phyloP scores from a whole-genome alignment of 192 early-diverging fungal species.

The Coemansia sp. region DNA sequence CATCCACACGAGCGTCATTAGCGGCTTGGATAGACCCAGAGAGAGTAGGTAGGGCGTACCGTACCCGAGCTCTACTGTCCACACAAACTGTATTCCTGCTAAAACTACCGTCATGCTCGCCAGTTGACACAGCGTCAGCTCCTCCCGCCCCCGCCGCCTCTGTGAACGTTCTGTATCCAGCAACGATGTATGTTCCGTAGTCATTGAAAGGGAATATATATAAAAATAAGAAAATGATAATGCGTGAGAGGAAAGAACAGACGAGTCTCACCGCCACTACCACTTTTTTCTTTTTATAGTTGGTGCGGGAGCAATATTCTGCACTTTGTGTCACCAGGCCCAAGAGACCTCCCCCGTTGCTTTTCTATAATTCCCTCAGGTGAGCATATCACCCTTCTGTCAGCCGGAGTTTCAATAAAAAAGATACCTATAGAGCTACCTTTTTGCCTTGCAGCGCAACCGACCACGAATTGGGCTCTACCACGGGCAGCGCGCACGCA shows the following conservation, averaged over 20 bases:
- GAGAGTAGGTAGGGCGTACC: constrained; percentile 86
- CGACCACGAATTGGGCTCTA: constrained; percentile 20
- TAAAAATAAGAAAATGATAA: not conserved
- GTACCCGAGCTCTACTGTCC: constrained; percentile 55
- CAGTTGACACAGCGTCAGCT: constrained; percentile 32
- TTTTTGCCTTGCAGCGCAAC: constrained; percentile 30
- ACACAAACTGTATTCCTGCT: constrained; percentile 54
- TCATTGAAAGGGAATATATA: not conserved
- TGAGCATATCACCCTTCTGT: too few species aligned
- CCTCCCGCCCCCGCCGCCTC: constrained; percentile 10
- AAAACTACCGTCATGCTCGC: constrained; percentile 48
- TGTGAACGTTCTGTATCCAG: not conserved
- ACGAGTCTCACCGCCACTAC: too few species aligned
- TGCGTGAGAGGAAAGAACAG: not conserved
- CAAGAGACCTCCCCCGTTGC: too few species aligned
- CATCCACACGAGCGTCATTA: constrained; percentile 92
- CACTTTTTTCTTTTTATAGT: too few species aligned
- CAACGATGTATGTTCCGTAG: constrained; percentile 22
- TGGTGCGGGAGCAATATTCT: too few species aligned
- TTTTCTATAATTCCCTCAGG: too few species aligned
- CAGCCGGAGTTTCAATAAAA: not conserved
- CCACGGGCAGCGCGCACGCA: constrained; percentile 1
- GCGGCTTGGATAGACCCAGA: constrained; percentile 75
- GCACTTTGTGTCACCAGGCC: too few species aligned
- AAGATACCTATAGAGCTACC: not conserved